These are phyloP conservation scores for Exophiala sp. DNA, from an alignment of 2,329 filamentous ascomycete species.

Conservation along the genomic window DNA sequence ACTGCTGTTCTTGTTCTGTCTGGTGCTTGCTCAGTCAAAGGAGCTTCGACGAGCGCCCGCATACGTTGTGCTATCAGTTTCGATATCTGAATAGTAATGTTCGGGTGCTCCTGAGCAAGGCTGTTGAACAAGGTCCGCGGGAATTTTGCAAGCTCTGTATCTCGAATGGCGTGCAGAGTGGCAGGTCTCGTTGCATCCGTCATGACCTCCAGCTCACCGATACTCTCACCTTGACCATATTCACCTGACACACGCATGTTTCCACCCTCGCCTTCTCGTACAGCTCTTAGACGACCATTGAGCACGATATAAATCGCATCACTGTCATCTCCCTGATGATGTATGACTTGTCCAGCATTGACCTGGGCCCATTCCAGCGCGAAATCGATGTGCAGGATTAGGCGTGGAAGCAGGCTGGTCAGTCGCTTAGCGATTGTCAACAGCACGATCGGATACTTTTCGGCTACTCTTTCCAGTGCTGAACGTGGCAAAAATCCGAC, in stretches of 20 bases:
- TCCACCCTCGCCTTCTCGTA: constrained; percentile 76
- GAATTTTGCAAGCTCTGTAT: constrained; percentile 94
- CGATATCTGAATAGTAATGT: constrained; percentile 97
- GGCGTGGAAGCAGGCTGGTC: constrained; percentile 79
- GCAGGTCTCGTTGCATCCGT: constrained; percentile 89
- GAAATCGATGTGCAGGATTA: constrained; percentile 96
- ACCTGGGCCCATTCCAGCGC: constrained; percentile 98
- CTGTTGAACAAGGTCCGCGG: constrained; percentile 96
- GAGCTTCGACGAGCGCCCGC: constrained; percentile 81
- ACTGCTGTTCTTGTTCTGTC: constrained; percentile 53
- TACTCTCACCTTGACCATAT: constrained; percentile 94
- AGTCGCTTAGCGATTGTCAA: constrained; percentile 94
- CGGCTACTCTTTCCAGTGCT: constrained; percentile 85
- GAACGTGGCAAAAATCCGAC: constrained; percentile 87
- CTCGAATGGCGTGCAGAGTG: constrained; percentile 90
- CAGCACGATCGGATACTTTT: constrained; percentile 85
- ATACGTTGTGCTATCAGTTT: constrained; percentile 97
- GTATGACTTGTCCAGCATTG: constrained; percentile 89
- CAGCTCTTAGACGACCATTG: constrained; percentile 82
- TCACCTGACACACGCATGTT: constrained; percentile 84
- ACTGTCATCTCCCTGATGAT: constrained; percentile 89
- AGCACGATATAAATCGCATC: constrained; percentile 98
- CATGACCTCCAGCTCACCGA: constrained; percentile 93
- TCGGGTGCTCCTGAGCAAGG: constrained; percentile 91
- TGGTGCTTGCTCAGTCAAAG: constrained; percentile 62